Conservation (phyloP, 2,329 filamentous ascomycete genomes). For the Colletotrichum agaves region DNA sequence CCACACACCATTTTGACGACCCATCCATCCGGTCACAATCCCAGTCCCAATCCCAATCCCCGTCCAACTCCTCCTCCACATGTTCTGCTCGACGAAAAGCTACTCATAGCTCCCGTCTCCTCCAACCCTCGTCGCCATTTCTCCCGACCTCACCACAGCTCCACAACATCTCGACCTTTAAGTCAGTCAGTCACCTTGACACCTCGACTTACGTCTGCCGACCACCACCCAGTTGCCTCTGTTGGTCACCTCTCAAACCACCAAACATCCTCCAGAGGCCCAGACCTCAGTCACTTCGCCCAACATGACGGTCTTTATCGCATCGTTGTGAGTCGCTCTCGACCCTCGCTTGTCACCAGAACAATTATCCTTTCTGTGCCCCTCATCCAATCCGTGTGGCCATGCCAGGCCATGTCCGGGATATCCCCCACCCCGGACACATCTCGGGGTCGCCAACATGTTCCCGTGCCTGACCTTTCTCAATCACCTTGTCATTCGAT, state of each 20-base stretch:
- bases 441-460: neutral
- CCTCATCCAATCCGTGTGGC: slow-evolving; percentile 2
- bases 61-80: slow-evolving; percentile 6
- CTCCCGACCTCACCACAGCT: neutral
- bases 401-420: neutral
- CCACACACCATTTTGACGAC: neutral
- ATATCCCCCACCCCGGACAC: slow-evolving; percentile 13
- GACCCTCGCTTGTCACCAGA: slow-evolving; percentile 17
- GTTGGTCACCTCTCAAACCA: neutral
- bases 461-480: neutral
- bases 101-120: slow-evolving; percentile 16
- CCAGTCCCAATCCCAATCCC: neutral
- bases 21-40: neutral
- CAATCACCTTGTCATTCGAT: neutral
- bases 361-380: slow-evolving; percentile 14
- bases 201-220: neutral
- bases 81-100: slow-evolving; percentile 22
- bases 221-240: neutral
- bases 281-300: slow-evolving; percentile 33
- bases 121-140: neutral
- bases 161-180: neutral
- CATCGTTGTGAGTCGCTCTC: slow-evolving; percentile 55
- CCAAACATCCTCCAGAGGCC: neutral
- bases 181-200: slow-evolving; percentile 1
- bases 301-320: slow-evolving; percentile 63